Evolutionary conservation across 495 filamentous ascomycete species (phyloP), one percentile per base, ranked within the genome.

Genomic region (Aspergillus mulundensis): DNA sequence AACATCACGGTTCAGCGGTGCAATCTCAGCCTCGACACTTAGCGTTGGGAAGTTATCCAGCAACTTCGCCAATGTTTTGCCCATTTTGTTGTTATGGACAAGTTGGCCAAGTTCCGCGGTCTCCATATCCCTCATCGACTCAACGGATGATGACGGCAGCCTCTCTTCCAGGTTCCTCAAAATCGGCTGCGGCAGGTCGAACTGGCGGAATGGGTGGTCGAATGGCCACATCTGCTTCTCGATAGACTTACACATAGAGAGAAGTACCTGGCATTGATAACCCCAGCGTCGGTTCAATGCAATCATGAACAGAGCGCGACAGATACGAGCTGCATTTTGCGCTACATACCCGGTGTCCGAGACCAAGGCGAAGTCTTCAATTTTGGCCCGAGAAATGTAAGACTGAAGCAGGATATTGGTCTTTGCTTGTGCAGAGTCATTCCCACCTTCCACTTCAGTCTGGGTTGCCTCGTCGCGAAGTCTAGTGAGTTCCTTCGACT

Each of bases 401-500:
- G 92, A 83, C 67, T 99, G 94, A 1, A 99, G 76, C 24, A 99
- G 71, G 54, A 97, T 93, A 64, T 99, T 99, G 4, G 92, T 97
- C 70, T 99, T 99, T 0, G 84, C 83, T 60, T 95, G 89, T 8
- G 91, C 81, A 1, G 86, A 83, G 53, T 92, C 89, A 40, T 86
- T 87, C 7, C 84, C 88, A 7, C 83, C 84, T 43, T 82, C 84
- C 25, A 95, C 80, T 41, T 94, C 82, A 50, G 87, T 92, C 6
- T 84, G 85, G 14, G 84, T 80, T 21, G 76, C 77, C 34, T 88
- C 82, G 0, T 87, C 76, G 21, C 78, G 84, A 2, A 95, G 69
- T 40, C 76, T 77, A 24, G 75, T 72, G 10, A 99, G 77, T 68
- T 97, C 94, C 48, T 86, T 83, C 8, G 84, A 81, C 66, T 99